Percentiles rank a stretch among this genome's conserved stretches.
Conservation (phyloP, 495 filamentous ascomycete genomes). For the Hypoxylon cercidicola region DNA sequence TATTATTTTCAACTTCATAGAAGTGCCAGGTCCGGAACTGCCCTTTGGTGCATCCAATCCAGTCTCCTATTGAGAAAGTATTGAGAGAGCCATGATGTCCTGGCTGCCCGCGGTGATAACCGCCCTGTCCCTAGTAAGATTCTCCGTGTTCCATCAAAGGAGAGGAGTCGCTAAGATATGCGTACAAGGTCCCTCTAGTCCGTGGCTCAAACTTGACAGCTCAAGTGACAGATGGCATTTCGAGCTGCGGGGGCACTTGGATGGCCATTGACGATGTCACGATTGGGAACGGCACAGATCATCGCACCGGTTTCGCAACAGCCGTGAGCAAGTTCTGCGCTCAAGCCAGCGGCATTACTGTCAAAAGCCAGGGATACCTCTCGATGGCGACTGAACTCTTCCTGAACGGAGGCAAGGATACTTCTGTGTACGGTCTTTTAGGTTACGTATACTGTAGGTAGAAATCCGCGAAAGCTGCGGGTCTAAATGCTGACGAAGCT, state of each 20-base stretch:
- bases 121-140: no score
- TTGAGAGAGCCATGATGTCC: no score
- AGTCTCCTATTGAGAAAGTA: no score
- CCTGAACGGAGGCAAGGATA: conserved; percentile 38
- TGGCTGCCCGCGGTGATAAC: no score
- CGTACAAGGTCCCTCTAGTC: neutral
- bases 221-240: conserved; percentile 40
- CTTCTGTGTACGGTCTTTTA: conserved; percentile 39
- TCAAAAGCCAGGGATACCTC: conserved; percentile 41
- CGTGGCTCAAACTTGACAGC: neutral
- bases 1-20: no score
- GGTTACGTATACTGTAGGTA: conserved; percentile 47
- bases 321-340: conserved; percentile 43
- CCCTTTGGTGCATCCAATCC: no score
- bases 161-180: neutral
- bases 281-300: conserved; percentile 43
- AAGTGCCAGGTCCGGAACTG: no score
- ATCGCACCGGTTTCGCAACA: conserved; percentile 38
- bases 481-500: conserved; percentile 6
- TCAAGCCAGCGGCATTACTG: conserved; percentile 36
- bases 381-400: conserved; percentile 47
- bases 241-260: conserved; percentile 43
- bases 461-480: neutral
- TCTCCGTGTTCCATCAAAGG: no score
- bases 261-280: conserved; percentile 43